These are phyloP conservation scores for Oxytropis ochrocephala DNA, from an alignment of 306 rosid genomes.

Conservation along the genomic window DNA sequence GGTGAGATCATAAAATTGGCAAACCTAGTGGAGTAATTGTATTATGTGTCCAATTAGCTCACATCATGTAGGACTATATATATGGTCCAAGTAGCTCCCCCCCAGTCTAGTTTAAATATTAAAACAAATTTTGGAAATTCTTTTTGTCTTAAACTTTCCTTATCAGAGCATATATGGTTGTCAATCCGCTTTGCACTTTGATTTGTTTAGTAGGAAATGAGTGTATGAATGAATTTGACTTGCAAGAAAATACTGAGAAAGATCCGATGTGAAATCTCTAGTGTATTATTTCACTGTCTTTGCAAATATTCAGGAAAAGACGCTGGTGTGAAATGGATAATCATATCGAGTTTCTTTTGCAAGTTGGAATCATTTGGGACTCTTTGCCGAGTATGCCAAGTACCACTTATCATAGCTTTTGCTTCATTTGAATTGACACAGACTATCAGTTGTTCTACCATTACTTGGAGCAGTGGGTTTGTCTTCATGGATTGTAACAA, in stretches of 20 bases:
- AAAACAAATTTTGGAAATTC: neutral
- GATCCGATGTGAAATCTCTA: neutral
- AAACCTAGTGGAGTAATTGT: neutral
- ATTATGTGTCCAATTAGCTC: neutral
- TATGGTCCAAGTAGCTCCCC: neutral
- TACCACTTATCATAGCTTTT: slow-evolving; percentile 91
- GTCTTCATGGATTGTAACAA: slow-evolving; percentile 85
- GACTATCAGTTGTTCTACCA: slow-evolving; percentile 88
- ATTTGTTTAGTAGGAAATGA: neutral
- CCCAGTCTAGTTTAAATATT: neutral
- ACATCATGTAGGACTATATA: neutral
- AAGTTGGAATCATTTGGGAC: slow-evolving; percentile 99
- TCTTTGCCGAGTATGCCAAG: slow-evolving; percentile 96
- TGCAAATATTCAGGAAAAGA: neutral
- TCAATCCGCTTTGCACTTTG: neutral
- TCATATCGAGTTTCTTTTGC: slow-evolving; percentile 32
- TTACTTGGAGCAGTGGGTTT: slow-evolving; percentile 96
- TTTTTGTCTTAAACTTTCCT: neutral
- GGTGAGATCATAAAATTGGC: neutral
- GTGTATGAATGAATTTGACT: neutral
- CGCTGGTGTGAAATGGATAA: slow-evolving; percentile 14
- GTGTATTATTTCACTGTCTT: neutral
- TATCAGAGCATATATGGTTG: neutral
- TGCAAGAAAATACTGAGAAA: neutral
- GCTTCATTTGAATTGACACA: slow-evolving; percentile 87